Evolutionary conservation across 2,329 filamentous ascomycete species (phyloP), one percentile per base, ranked within the genome.

Genomic region (Xylaria sp.): DNA sequence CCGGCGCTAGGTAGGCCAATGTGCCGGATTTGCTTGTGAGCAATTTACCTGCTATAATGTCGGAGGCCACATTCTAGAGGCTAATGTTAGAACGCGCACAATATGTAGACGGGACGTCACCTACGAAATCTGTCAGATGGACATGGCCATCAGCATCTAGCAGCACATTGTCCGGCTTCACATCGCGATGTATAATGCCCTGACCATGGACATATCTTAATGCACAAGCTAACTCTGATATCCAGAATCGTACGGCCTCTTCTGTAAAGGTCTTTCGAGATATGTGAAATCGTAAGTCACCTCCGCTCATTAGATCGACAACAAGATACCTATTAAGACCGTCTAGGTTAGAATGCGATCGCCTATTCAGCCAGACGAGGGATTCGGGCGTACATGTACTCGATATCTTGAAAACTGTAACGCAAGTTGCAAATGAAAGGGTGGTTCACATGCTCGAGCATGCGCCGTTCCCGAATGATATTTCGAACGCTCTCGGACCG

Each of bases 381-480:
- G 49, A 26, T 59, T 67, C 20, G 31, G 67, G 81, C 92, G 77
- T 86, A 97, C 93, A 99, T 92, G 82, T 99, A 99, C 81, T 99
- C 96, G 76, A 98, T 94, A 81, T 99, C 96, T 82, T 99, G 96
- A 79, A 99, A 99, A 82, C 94, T 97, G 83, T 98, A 99, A 77
- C 96, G 92, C 85, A 99, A 84, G 81, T 99, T 99, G 85, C 95
- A 98, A 74, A 99, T 92, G 80, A 98, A 99, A 31, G 95, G 94
- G 78, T 99, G 96, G 80, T 97, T 97, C 76, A 99, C 88, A 80
- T 98, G 94, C 83, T 99, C 94, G 78, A 99, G 88, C 96, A 99
- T 99, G 79, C 95, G 90, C 72, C 96, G 89, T 85, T 99, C 96
- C 75, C 96, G 91, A 78, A 99, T 96, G 74, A 99, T 99, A 80